Conservation (phyloP, 257 asterid species). For the Fraxinus americana region DNA sequence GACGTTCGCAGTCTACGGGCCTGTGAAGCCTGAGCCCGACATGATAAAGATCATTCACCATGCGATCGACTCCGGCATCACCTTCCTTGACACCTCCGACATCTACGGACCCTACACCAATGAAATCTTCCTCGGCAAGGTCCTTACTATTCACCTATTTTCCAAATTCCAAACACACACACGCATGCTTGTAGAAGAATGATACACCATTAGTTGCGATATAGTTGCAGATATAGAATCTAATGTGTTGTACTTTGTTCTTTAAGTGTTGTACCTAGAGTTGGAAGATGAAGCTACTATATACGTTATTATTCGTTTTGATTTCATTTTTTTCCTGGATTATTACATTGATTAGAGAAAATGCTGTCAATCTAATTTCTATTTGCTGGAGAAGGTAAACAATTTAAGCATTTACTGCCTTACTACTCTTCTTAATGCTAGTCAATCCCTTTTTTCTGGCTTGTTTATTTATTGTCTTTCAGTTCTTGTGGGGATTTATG, state of each 20-base stretch:
- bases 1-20: slow-evolving; percentile 39
- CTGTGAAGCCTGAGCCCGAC: slow-evolving; percentile 42
- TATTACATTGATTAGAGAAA: background rate
- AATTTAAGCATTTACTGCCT: background rate
- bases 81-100: slow-evolving; percentile 39
- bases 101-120: slow-evolving; percentile 38
- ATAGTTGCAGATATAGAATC: too few relatives aligned
- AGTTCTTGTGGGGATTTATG: background rate
- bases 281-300: background rate
- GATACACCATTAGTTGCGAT: too few relatives aligned
- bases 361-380: background rate
- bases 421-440: background rate
- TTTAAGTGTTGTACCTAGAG: background rate
- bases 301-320: background rate
- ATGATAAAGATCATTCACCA: slow-evolving; percentile 36
- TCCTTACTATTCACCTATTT: background rate
- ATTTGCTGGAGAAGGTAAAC: background rate
- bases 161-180: background rate
- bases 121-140: slow-evolving; percentile 40
- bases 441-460: background rate
- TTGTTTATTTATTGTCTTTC: background rate
- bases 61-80: slow-evolving; percentile 34
- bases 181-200: background rate
- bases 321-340: background rate
- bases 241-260: background rate